phyloP scores from a whole-genome alignment of 2,329 filamentous ascomycete species.

The Scytalidium sp. region DNA sequence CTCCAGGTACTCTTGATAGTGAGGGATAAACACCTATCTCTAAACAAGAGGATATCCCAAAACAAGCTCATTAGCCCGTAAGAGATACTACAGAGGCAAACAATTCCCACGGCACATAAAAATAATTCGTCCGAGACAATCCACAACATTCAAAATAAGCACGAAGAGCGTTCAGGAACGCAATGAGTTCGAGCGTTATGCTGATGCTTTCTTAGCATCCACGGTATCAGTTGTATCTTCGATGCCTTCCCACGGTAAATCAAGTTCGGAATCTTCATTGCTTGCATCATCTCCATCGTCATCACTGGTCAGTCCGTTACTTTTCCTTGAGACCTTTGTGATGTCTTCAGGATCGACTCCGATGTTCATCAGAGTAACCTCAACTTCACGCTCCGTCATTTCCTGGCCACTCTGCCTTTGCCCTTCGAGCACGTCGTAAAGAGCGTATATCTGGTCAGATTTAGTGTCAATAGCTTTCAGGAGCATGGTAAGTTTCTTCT shows the following conservation, averaged over 20 bases:
- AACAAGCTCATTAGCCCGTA: too few species aligned
- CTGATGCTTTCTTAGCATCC: neutral
- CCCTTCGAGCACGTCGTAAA: constrained; percentile 82
- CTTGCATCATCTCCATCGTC: neutral
- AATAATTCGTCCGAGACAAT: too few species aligned
- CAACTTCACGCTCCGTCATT: constrained; percentile 61
- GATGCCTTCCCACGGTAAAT: constrained; percentile 21
- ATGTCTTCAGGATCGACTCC: constrained; percentile 4
- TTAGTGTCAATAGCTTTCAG: constrained; percentile 67
- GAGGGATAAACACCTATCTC: too few species aligned
- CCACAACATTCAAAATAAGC: too few species aligned
- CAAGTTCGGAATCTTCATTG: constrained; percentile 9
- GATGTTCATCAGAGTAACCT: constrained; percentile 60
- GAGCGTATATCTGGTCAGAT: constrained; percentile 74
- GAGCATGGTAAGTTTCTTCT: constrained; percentile 58
- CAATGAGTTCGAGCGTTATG: too few species aligned
- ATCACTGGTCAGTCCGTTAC: neutral
- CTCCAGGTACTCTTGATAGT: too few species aligned
- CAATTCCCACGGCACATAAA: too few species aligned
- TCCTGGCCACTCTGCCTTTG: constrained; percentile 65
- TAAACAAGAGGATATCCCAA: too few species aligned
- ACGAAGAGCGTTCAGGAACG: too few species aligned
- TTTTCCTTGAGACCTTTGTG: neutral
- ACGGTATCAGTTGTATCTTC: constrained; percentile 11
- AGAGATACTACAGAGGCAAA: too few species aligned